phyloP scores from a whole-genome alignment of 345 rosid genomes.

The Gossypium raimondii region DNA sequence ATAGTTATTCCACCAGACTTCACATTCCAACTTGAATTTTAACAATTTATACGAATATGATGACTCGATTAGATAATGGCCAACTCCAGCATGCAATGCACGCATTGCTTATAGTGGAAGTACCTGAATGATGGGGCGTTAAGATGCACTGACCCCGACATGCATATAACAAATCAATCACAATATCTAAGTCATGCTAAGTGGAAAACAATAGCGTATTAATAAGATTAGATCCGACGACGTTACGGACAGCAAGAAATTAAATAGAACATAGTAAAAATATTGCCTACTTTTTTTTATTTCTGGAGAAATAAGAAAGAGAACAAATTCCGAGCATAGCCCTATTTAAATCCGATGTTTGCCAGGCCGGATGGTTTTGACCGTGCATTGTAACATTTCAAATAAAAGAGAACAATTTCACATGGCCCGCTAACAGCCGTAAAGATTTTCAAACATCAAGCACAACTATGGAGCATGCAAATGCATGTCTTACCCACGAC shows the following conservation, averaged over 20 bases:
- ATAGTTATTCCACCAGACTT: background rate
- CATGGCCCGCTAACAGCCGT: slow-evolving; percentile 20
- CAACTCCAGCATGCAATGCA: background rate
- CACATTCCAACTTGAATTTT: background rate
- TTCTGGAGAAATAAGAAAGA: background rate
- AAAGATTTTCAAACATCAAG: background rate
- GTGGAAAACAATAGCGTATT: background rate
- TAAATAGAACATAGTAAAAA: background rate
- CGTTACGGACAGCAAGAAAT: background rate
- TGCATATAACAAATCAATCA: background rate
- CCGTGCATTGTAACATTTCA: slow-evolving; percentile 7
- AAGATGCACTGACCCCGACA: too few species aligned
- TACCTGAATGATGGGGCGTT: background rate
- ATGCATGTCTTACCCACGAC: slow-evolving; percentile 32
- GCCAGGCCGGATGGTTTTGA: background rate
- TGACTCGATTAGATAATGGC: background rate
- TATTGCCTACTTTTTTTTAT: background rate
- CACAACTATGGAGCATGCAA: slow-evolving; percentile 21
- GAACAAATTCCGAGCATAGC: slow-evolving; percentile 5
- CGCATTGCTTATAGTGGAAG: background rate
- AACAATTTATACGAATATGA: background rate
- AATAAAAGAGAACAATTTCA: slow-evolving; percentile 17
- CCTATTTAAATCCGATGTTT: slow-evolving; percentile 6
- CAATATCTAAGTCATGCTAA: background rate
- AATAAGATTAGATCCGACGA: background rate